Base-by-base conservation (phyloP, 257 asterid genomes). In the Verbascum thapsus region DNA sequence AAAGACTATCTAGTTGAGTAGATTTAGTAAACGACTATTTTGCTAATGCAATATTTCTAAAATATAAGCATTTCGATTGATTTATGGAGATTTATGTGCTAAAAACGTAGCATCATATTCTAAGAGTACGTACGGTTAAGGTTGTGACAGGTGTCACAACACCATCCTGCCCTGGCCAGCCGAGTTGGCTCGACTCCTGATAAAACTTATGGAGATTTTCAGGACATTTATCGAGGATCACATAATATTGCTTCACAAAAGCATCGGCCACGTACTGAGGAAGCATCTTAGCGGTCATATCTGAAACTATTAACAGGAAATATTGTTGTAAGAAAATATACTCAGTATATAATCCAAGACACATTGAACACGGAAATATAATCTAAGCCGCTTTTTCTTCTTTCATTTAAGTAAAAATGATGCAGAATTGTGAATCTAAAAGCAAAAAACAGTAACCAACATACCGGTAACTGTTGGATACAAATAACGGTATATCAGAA, bases 151-250 rank as follows among this genome's bases (percentile, higher is more conserved):
- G 63, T 48, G 53, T 52, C 65, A 68, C 55, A 13, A 16, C 66
- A 20, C 81, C 84, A 54, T 81, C 74, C 10, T 32, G 20, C 22
- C 56, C 77, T 1, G 71, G 80, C 85, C 90, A 80, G 54, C 75
- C 59, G 4, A 75, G 60, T 3, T 53, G 11, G 70, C 96, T 88
- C 3, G 56, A 4, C 17, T 85, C 89, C 15, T 58, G 56, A 58
- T 85, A 88, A 41, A 88, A 85, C 55, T 17, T 83, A 37, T 81
- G 72, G 66, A 69, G 47, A 5, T 41, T 6, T 11, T 80, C 73
- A 7, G 94, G 87, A 22, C 39, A 13, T 1, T 56, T 16, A 6
- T 61, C 8, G 12, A 88, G 82, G 30, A 76, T 43, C 13, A 6
- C 5, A 58, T 81, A 88, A 44, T 83, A 85, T 57, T 71, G 78